A percentile compares a stretch with the other conserved stretches of the same genome.
phyloP scores from a whole-genome alignment of 495 filamentous ascomycete genomes.

The Talaromyces thailandensis region DNA sequence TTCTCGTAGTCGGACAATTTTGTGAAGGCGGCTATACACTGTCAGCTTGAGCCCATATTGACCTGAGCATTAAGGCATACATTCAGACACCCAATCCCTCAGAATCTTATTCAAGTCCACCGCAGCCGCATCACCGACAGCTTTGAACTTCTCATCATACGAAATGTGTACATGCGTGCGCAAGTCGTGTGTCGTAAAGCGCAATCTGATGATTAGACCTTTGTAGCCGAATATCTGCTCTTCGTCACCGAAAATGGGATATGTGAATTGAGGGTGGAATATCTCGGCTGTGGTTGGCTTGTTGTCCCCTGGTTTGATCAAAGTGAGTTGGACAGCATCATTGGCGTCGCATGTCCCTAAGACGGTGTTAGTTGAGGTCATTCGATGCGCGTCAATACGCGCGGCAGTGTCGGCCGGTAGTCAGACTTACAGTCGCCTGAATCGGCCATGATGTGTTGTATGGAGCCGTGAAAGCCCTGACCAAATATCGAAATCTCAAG shows the following conservation, averaged over 20 bases:
- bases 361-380: not conserved
- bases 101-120: slow-evolving; percentile 57
- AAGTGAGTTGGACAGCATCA: slow-evolving; percentile 61
- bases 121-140: slow-evolving; percentile 61
- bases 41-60: not conserved
- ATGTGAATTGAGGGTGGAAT: slow-evolving; percentile 84
- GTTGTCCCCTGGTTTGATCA: slow-evolving; percentile 49
- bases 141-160: slow-evolving; percentile 64
- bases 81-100: slow-evolving; percentile 56
- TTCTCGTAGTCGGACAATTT: slow-evolving; percentile 49
- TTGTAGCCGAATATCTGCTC: slow-evolving; percentile 89
- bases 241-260: slow-evolving; percentile 83
- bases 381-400: slow-evolving; percentile 6
- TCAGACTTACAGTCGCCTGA: slow-evolving; percentile 42
- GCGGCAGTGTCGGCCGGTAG: not conserved
- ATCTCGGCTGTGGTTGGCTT: slow-evolving; percentile 48
- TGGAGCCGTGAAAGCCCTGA: not conserved
- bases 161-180: slow-evolving; percentile 63
- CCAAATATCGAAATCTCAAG: not conserved
- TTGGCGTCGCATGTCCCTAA: slow-evolving; percentile 69
- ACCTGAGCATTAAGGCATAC: slow-evolving; percentile 24
- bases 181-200: slow-evolving; percentile 75
- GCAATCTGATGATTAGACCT: slow-evolving; percentile 62
- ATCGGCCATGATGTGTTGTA: slow-evolving; percentile 24
- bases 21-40: slow-evolving; percentile 40